Conservation (phyloP, 768 basidiomycete genomes). For the Rhodocollybia butyracea region DNA sequence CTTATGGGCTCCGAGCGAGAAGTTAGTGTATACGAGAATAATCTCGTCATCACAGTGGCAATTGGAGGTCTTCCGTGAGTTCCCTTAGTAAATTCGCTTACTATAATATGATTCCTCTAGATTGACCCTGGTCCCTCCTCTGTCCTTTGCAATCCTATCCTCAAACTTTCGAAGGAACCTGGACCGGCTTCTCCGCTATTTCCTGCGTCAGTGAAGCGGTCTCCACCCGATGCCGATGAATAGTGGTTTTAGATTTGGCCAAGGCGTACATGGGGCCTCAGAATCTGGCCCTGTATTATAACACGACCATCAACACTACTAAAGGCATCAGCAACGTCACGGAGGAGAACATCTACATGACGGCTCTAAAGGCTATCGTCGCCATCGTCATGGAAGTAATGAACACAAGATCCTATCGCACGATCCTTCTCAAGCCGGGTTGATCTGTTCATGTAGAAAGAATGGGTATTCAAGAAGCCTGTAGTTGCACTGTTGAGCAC, state of each 20-base stretch:
- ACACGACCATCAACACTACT: constrained; percentile 24
- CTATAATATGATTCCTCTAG: constrained; percentile 29
- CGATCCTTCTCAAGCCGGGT: constrained; percentile 68
- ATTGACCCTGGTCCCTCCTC: constrained; percentile 50
- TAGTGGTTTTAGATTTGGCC: constrained; percentile 48
- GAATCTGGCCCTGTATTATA: constrained; percentile 14
- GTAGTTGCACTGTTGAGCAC: constrained; percentile 81
- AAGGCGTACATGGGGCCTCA: constrained; percentile 42
- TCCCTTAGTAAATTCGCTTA: not conserved
- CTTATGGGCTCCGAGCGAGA: constrained; percentile 62
- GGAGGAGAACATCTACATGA: constrained; percentile 21
- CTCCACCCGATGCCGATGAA: constrained; percentile 45
- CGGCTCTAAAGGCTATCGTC: constrained; percentile 27
- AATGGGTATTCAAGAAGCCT: constrained; percentile 69
- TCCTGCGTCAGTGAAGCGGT: constrained; percentile 47
- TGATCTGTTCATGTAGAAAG: constrained; percentile 73
- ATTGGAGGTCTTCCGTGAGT: constrained; percentile 72
- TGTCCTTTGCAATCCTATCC: constrained; percentile 65
- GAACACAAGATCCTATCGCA: constrained; percentile 63
- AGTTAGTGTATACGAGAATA: constrained; percentile 84
- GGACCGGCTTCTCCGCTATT: constrained; percentile 36
- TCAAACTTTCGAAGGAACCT: constrained; percentile 47
- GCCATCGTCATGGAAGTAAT: constrained; percentile 41
- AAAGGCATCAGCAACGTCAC: constrained; percentile 28
- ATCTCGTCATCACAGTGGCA: constrained; percentile 72